These are phyloP conservation scores for Microcos paniculata DNA, from an alignment of 345 rosid genomes.

Conservation along the genomic window DNA sequence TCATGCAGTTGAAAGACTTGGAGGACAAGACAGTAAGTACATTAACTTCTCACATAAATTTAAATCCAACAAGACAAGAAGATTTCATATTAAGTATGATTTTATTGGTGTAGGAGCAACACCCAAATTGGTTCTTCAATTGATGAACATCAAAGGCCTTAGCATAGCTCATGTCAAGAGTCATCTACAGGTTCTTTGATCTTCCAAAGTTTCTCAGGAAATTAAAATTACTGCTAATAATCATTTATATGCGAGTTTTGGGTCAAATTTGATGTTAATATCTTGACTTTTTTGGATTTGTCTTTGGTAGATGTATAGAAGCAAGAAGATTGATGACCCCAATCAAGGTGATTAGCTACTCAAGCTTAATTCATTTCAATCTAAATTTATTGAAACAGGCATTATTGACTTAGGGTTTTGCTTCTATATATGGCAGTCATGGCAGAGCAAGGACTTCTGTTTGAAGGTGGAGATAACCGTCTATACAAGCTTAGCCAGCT, in stretches of 20 bases:
- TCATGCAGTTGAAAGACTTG: conserved; percentile 73
- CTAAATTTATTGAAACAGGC: not conserved
- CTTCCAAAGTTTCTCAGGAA: not conserved
- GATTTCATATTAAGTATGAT: not conserved
- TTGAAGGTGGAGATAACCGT: conserved; percentile 44
- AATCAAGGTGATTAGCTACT: conserved; percentile 43
- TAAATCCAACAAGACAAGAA: not conserved
- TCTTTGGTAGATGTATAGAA: conserved; percentile 59
- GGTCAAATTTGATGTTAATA: not conserved
- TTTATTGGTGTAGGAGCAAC: conserved; percentile 59
- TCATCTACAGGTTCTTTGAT: conserved; percentile 66
- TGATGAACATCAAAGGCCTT: conserved; percentile 78
- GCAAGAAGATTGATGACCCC: conserved; percentile 59
- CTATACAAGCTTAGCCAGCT: conserved; percentile 59
- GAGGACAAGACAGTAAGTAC: conserved; percentile 83
- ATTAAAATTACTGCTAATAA: not conserved
- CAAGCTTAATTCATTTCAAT: not conserved
- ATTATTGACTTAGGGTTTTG: conserved; percentile 35
- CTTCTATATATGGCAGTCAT: conserved; percentile 4
- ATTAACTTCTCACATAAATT: not conserved
- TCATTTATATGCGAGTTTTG: not conserved
- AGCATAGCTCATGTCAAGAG: conserved; percentile 87
- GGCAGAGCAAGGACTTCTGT: conserved; percentile 51
- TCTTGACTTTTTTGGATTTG: not conserved
- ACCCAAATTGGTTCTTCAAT: conserved; percentile 76